Evolutionary conservation across 2,329 filamentous ascomycete species (phyloP).

Genomic region (Fusarium albidum): DNA sequence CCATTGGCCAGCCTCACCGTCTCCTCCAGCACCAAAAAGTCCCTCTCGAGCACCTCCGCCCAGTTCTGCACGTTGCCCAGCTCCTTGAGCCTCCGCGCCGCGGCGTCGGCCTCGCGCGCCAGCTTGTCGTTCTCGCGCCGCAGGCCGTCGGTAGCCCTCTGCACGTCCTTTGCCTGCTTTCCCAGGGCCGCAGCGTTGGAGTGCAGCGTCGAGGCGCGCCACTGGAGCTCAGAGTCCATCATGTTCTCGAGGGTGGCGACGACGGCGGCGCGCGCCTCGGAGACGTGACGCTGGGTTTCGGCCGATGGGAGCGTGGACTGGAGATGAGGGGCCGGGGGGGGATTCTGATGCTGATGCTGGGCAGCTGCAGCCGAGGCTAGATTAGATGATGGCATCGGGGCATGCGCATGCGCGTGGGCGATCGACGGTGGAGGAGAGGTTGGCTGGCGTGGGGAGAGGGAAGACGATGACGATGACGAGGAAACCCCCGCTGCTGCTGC

Average conservation of each 20-base stretch:
- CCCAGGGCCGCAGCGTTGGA: conserved; percentile 70
- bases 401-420: conserved; percentile 32
- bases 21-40: conserved; percentile 71
- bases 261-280: conserved; percentile 66
- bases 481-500: conserved; percentile 17
- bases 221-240: conserved; percentile 72
- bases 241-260: conserved; percentile 73
- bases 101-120: conserved; percentile 68
- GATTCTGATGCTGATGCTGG: no score
- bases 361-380: conserved; percentile 7
- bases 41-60: conserved; percentile 81
- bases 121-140: conserved; percentile 72
- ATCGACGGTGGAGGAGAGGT: conserved; percentile 38
- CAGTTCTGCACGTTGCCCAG: conserved; percentile 86
- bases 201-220: conserved; percentile 75
- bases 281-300: conserved; percentile 56
- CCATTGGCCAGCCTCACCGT: conserved; percentile 64
- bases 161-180: conserved; percentile 73
- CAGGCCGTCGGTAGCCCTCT: conserved; percentile 66
- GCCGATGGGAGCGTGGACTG: conserved; percentile 51
- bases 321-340: conserved; percentile 34
- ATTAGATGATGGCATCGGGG: conserved; percentile 11
- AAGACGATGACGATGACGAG: conserved; percentile 32
- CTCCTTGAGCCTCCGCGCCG: conserved; percentile 75
- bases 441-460: conserved; percentile 32